Percentiles rank a stretch among this genome's conserved stretches.
phyloP scores from a whole-genome alignment of 2,329 filamentous ascomycete genomes.

The Aspergillus novofumigatus region DNA sequence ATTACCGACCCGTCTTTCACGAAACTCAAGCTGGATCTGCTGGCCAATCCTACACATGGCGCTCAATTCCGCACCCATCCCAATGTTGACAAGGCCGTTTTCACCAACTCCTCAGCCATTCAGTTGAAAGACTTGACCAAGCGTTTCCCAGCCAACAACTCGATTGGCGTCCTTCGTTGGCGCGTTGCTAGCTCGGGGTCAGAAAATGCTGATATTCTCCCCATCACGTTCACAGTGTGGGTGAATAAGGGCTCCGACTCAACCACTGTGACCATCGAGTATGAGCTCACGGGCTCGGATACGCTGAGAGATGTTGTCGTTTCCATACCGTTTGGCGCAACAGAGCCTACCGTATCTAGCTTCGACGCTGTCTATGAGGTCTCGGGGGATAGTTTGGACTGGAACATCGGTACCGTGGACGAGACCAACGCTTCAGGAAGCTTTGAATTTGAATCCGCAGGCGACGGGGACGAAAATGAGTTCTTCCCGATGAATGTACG shows the following conservation, averaged over 20 bases:
- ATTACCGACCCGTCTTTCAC: slow-evolving; percentile 85
- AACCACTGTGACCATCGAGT: slow-evolving; percentile 90
- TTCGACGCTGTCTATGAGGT: slow-evolving; percentile 95
- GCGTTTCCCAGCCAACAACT: slow-evolving; percentile 91
- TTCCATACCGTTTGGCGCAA: slow-evolving; percentile 77
- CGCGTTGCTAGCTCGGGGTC: slow-evolving; percentile 71
- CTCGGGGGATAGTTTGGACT: slow-evolving; percentile 86
- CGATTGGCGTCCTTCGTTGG: slow-evolving; percentile 91
- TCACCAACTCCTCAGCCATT: slow-evolving; percentile 76
- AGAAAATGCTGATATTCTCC: slow-evolving; percentile 75
- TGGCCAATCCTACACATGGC: slow-evolving; percentile 71
- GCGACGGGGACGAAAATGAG: slow-evolving; percentile 80
- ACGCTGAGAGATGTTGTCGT: slow-evolving; percentile 79
- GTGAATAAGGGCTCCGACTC: slow-evolving; percentile 81
- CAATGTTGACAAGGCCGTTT: slow-evolving; percentile 86
- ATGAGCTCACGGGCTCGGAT: slow-evolving; percentile 81
- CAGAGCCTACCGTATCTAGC: slow-evolving; percentile 83
- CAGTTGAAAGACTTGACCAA: slow-evolving; percentile 85
- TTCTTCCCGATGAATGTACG: slow-evolving; percentile 97
- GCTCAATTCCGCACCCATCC: slow-evolving; percentile 94
- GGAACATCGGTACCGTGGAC: slow-evolving; percentile 84
- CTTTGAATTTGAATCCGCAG: slow-evolving; percentile 91
- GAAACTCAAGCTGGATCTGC: slow-evolving; percentile 82
- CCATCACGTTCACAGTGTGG: slow-evolving; percentile 97
- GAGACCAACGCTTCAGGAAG: slow-evolving; percentile 77